These are phyloP conservation scores for Pyrenula massariospora DNA, from an alignment of 495 filamentous ascomycete species.

Conservation along the genomic window DNA sequence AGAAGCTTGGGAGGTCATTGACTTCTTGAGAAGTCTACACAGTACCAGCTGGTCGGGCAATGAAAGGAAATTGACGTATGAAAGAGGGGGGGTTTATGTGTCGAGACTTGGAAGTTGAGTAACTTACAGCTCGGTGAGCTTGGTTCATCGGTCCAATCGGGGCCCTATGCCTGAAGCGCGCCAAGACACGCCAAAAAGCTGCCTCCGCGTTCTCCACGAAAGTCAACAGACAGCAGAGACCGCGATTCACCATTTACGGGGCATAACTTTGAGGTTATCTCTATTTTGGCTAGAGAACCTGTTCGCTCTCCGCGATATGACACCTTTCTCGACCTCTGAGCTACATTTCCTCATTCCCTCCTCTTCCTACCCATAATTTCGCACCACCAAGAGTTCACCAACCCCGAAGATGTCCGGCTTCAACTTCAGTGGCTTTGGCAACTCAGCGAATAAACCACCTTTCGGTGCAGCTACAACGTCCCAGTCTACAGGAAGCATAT, in stretches of 20 bases:
- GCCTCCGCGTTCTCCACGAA: background rate
- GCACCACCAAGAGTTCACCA: background rate
- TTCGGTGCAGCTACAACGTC: background rate
- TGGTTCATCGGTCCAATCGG: background rate
- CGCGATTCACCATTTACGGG: background rate
- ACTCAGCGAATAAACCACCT: background rate
- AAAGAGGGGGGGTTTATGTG: too few species aligned
- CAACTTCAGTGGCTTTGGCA: background rate
- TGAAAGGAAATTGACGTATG: too few species aligned
- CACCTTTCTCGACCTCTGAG: too few species aligned
- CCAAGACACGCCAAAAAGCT: background rate
- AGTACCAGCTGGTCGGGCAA: too few species aligned
- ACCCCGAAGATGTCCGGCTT: background rate
- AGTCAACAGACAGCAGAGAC: background rate
- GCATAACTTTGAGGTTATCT: background rate
- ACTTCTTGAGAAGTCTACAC: too few species aligned
- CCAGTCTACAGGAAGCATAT: background rate
- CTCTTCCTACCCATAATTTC: background rate
- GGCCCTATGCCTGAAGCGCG: background rate
- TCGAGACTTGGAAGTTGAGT: too few species aligned
- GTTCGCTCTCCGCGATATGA: too few species aligned
- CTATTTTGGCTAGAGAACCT: too few species aligned
- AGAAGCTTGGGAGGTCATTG: too few species aligned
- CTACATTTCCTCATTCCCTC: background rate
- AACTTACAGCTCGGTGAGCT: too few species aligned